Percentiles rank a stretch among this genome's conserved stretches.
These are phyloP conservation scores for Sarcodon sp. DNA, from an alignment of 768 basidiomycete genomes.

Conservation along the genomic window DNA sequence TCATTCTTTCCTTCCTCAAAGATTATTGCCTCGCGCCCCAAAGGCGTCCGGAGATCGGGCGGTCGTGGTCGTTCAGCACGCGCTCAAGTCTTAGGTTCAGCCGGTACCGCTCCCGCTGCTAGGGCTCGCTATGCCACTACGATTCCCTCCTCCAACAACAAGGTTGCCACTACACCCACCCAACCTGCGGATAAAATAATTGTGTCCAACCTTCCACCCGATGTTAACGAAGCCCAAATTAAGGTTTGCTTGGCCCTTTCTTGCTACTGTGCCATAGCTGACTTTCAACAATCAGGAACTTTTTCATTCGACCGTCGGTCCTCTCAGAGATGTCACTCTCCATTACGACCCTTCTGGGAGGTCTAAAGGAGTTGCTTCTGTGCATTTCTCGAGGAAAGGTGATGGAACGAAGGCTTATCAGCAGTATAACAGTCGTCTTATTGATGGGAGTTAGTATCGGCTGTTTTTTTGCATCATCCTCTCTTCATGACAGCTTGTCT, in stretches of 20 bases:
- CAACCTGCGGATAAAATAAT: slow-evolving; percentile 79
- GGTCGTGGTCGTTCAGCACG: slow-evolving; percentile 34
- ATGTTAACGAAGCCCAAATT: slow-evolving; percentile 90
- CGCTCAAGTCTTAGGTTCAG: slow-evolving; percentile 45
- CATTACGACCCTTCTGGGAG: slow-evolving; percentile 77
- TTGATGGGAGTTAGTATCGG: slow-evolving; percentile 99
- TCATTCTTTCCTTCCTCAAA: slow-evolving; percentile 16
- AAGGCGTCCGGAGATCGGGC: slow-evolving; percentile 26
- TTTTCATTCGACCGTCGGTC: slow-evolving; percentile 83
- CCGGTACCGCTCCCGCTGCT: slow-evolving; percentile 31
- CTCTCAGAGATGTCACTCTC: slow-evolving; percentile 71
- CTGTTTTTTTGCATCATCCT: slow-evolving; percentile 17
- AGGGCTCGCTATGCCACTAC: slow-evolving; percentile 39
- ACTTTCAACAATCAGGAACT: slow-evolving; percentile 53
- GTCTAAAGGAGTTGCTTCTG: slow-evolving; percentile 83
- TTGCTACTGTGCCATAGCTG: not conserved
- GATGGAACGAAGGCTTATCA: slow-evolving; percentile 88
- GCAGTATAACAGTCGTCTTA: slow-evolving; percentile 95
- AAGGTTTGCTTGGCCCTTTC: slow-evolving; percentile 43
- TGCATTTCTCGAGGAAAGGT: slow-evolving; percentile 76
- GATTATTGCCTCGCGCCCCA: slow-evolving; percentile 60
- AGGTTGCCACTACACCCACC: slow-evolving; percentile 24
- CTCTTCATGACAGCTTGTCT: not conserved
- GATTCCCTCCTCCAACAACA: slow-evolving; percentile 20
- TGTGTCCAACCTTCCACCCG: slow-evolving; percentile 84